Conservation (phyloP, 1,284 basidiomycete species). For the Moesziomyces sp. region DNA sequence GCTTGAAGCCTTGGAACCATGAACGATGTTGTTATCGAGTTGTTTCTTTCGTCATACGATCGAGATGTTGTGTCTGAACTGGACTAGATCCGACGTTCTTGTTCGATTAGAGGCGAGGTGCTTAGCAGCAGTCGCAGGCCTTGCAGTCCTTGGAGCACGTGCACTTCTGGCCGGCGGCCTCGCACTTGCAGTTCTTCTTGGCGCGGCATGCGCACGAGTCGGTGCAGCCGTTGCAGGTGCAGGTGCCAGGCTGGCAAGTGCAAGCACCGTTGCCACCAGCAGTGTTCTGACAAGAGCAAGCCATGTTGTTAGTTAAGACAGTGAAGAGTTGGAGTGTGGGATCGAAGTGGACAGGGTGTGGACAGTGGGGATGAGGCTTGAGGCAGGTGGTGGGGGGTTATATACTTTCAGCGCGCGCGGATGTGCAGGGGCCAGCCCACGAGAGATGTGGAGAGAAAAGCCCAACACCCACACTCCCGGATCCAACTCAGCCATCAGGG, state of each 20-base stretch:
- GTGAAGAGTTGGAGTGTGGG: not conserved
- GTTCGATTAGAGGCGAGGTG: not conserved
- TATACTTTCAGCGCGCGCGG: not conserved
- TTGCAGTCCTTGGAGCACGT: slow-evolving; percentile 39
- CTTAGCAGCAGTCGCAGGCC: slow-evolving; percentile 47
- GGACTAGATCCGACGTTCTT: not conserved
- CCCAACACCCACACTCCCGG: too few species aligned
- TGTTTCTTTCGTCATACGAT: too few species aligned
- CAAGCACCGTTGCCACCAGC: slow-evolving; percentile 19
- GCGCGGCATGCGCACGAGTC: slow-evolving; percentile 33
- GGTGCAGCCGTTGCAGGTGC: slow-evolving; percentile 43
- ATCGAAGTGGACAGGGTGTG: too few species aligned
- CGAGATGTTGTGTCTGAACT: too few species aligned
- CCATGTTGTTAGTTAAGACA: slow-evolving; percentile 18
- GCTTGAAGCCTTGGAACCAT: slow-evolving; percentile 2
- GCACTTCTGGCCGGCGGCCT: slow-evolving; percentile 30
- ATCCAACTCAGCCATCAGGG: not conserved
- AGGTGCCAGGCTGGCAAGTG: slow-evolving; percentile 30
- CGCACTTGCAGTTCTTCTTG: slow-evolving; percentile 44
- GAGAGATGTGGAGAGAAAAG: not conserved
- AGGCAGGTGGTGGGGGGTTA: not conserved
- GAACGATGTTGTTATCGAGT: too few species aligned
- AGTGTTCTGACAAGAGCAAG: slow-evolving; percentile 34
- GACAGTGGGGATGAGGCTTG: not conserved
- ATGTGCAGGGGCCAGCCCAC: not conserved